A percentile compares a stretch with the other conserved stretches of the same genome.
phyloP scores from a whole-genome alignment of 306 rosid genomes.

The Canavalia gladiata region DNA sequence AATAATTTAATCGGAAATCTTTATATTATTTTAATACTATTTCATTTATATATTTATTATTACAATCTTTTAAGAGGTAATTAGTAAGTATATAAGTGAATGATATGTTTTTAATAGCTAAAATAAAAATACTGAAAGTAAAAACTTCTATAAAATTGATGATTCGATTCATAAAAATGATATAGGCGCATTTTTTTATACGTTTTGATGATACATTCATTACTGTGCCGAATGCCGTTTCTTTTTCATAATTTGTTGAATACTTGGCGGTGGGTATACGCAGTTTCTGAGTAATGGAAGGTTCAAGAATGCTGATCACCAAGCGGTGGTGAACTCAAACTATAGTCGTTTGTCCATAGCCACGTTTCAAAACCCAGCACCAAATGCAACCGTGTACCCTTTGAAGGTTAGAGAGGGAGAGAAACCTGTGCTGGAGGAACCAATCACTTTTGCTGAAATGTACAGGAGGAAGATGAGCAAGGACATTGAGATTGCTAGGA shows the following conservation, averaged over 20 bases:
- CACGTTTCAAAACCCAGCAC: constrained; percentile 87
- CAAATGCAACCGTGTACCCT: constrained; percentile 75
- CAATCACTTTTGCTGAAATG: constrained; percentile 81
- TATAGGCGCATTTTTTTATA: no score
- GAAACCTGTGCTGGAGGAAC: constrained; percentile 62
- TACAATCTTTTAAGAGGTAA: background rate
- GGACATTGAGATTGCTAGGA: constrained; percentile 72
- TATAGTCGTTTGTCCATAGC: constrained; percentile 84
- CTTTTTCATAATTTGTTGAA: background rate
- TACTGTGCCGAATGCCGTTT: no score
- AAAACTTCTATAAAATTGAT: no score
- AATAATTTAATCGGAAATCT: background rate
- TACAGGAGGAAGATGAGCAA: constrained; percentile 77
- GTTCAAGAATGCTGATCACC: constrained; percentile 94
- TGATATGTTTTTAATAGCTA: no score
- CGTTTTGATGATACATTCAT: no score
- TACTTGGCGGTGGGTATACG: background rate
- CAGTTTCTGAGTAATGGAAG: constrained; percentile 91
- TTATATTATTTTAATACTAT: no score
- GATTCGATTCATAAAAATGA: no score
- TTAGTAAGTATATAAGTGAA: no score
- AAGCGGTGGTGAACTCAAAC: constrained; percentile 93
- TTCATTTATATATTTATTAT: no score
- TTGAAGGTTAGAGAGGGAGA: constrained; percentile 74
- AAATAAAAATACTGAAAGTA: no score